A percentile compares a stretch with the other conserved stretches of the same genome.
Evolutionary conservation across 495 filamentous ascomycete species (phyloP).

Genomic region (Cercophora scortea): DNA sequence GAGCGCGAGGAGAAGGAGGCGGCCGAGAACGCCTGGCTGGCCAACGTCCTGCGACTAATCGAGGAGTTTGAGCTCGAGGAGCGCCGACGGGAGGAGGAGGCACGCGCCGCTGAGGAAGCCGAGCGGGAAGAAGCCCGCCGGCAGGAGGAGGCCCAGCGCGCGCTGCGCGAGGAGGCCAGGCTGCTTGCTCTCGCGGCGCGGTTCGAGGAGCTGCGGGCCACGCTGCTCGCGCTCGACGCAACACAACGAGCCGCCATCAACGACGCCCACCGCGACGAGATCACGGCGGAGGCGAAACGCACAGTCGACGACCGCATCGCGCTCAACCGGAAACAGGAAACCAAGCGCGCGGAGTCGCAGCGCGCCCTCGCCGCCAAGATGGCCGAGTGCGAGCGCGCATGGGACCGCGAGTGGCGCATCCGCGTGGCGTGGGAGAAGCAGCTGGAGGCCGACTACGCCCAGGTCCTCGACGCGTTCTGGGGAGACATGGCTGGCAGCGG

Average conservation of each 20-base stretch:
- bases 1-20: conserved; percentile 13
- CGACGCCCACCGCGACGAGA: conserved; percentile 11
- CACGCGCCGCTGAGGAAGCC: conserved; percentile 18
- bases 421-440: conserved; percentile 18
- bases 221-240: conserved; percentile 16
- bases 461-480: conserved; percentile 21
- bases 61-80: conserved; percentile 31
- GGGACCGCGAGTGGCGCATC: conserved; percentile 17
- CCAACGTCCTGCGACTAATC: conserved; percentile 23
- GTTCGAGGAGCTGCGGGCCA: conserved; percentile 17
- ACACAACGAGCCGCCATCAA: conserved; percentile 12
- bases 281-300: background rate
- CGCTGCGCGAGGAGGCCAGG: conserved; percentile 20
- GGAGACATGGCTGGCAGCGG: conserved; percentile 7
- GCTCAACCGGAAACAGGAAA: conserved; percentile 13
- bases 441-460: conserved; percentile 27
- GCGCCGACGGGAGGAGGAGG: conserved; percentile 19
- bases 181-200: conserved; percentile 16
- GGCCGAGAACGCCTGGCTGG: conserved; percentile 21
- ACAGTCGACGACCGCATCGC: conserved; percentile 1
- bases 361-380: conserved; percentile 7
- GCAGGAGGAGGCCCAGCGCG: conserved; percentile 15
- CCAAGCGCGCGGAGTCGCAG: conserved; percentile 14
- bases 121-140: conserved; percentile 16
- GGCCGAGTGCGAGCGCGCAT: conserved; percentile 9